Evolutionary conservation across 805 yeast genomes (phyloP).

Genomic region (Brettanomyces nanus): DNA sequence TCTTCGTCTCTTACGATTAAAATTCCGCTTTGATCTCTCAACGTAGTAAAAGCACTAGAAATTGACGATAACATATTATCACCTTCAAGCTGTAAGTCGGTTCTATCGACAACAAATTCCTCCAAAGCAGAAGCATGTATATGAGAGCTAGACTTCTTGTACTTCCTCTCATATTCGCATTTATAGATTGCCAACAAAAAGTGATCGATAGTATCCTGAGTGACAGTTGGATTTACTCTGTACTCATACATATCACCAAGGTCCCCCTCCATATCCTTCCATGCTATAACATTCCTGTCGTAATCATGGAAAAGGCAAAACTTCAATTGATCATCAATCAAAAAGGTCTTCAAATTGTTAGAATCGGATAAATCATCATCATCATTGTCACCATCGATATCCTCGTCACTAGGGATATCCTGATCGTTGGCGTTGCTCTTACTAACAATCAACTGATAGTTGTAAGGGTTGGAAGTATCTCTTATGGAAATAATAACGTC

Average conservation of each 20-base stretch:
- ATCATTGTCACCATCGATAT: slow-evolving; percentile 33
- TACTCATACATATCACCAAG: slow-evolving; percentile 79
- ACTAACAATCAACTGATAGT: slow-evolving; percentile 63
- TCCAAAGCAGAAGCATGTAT: slow-evolving; percentile 40
- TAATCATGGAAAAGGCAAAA: slow-evolving; percentile 42
- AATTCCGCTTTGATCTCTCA: neutral
- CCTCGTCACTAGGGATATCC: slow-evolving; percentile 35
- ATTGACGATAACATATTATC: slow-evolving; percentile 7
- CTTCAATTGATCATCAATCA: slow-evolving; percentile 52
- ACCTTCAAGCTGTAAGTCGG: slow-evolving; percentile 11
- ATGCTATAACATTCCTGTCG: slow-evolving; percentile 51
- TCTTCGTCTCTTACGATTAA: slow-evolving; percentile 5
- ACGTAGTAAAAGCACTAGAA: slow-evolving; percentile 6
- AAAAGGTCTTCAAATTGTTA: slow-evolving; percentile 64
- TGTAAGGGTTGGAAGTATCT: slow-evolving; percentile 55
- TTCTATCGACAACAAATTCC: slow-evolving; percentile 43
- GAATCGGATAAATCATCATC: slow-evolving; percentile 29
- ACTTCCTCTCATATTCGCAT: slow-evolving; percentile 73
- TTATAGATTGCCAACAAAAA: slow-evolving; percentile 56
- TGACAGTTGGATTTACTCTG: slow-evolving; percentile 54
- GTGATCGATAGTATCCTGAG: slow-evolving; percentile 45
- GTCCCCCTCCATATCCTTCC: slow-evolving; percentile 86
- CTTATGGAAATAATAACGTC: slow-evolving; percentile 73
- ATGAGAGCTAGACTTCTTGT: slow-evolving; percentile 41
- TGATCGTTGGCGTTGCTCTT: slow-evolving; percentile 66